phyloP scores from a whole-genome alignment of 345 rosid genomes.

The Crucihimalaya himalaica region DNA sequence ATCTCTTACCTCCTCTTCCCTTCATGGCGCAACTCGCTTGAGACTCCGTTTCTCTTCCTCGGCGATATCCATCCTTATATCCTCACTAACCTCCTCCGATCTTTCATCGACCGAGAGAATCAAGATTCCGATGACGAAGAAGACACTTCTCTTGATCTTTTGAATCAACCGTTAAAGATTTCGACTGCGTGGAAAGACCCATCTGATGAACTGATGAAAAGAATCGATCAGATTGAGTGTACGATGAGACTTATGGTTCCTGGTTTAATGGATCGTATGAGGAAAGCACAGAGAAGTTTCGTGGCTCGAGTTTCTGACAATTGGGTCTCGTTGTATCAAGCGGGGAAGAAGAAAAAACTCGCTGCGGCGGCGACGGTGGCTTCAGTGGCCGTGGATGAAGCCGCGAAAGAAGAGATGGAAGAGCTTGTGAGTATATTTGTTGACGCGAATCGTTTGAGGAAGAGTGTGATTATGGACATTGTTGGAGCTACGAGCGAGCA shows the following conservation, averaged over 20 bases:
- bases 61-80: constrained; percentile 89
- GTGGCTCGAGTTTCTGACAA: constrained; percentile 49
- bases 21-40: constrained; percentile 71
- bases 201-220: constrained; percentile 39
- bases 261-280: constrained; percentile 48
- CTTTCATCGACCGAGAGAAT: constrained; percentile 53
- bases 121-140: constrained; percentile 35
- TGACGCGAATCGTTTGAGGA: constrained; percentile 73
- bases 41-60: constrained; percentile 76
- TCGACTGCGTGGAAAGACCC: constrained; percentile 67
- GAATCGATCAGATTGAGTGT: constrained; percentile 77
- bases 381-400: constrained; percentile 37
- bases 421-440: constrained; percentile 64
- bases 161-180: constrained; percentile 38
- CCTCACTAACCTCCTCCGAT: constrained; percentile 76
- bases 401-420: constrained; percentile 60
- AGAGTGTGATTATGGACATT: constrained; percentile 68
- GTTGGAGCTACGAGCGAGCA: constrained; percentile 55
- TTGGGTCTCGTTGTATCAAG: constrained; percentile 42
- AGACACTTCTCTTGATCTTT: not conserved
- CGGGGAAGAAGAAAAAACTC: constrained; percentile 31
- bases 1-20: constrained; percentile 72
- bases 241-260: constrained; percentile 85
- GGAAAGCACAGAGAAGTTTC: constrained; percentile 52
- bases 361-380: not conserved